These are phyloP conservation scores for Colletotrichum filicis DNA, from an alignment of 2,329 filamentous ascomycete genomes.

Conservation along the genomic window DNA sequence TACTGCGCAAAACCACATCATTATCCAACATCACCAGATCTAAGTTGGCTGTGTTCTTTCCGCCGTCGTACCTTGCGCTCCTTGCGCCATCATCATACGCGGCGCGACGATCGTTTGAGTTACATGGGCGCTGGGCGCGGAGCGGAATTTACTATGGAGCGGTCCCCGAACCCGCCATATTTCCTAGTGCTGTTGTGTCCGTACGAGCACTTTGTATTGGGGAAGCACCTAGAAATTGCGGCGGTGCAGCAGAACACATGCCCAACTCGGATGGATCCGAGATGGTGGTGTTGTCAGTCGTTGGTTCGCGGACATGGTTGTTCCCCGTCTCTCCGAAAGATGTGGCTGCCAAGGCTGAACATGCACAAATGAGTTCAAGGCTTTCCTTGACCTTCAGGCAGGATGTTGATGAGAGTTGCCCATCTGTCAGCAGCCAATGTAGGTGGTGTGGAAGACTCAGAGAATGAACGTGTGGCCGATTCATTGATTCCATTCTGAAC, in stretches of 20 bases:
- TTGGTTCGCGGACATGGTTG: conserved; percentile 26
- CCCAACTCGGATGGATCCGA: conserved; percentile 2
- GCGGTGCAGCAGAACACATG: conserved; percentile 10
- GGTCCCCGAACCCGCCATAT: background rate
- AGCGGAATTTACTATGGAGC: background rate
- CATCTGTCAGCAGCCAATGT: no score
- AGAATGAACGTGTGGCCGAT: no score
- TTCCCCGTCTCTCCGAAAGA: conserved; percentile 20
- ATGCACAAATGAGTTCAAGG: background rate
- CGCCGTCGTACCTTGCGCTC: background rate
- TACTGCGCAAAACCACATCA: background rate
- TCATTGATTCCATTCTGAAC: background rate
- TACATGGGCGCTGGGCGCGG: background rate
- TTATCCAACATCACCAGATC: background rate
- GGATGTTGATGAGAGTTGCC: background rate
- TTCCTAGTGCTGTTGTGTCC: background rate
- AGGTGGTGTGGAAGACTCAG: no score
- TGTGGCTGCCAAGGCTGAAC: background rate
- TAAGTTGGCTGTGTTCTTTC: background rate
- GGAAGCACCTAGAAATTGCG: conserved; percentile 18
- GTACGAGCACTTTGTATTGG: background rate
- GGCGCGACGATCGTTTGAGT: background rate
- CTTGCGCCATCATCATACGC: conserved; percentile 19
- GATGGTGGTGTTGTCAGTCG: background rate
- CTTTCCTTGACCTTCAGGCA: background rate